Base-by-base conservation (phyloP, 2,329 filamentous ascomycete genomes). In the Pestalotiopsis sp. region DNA sequence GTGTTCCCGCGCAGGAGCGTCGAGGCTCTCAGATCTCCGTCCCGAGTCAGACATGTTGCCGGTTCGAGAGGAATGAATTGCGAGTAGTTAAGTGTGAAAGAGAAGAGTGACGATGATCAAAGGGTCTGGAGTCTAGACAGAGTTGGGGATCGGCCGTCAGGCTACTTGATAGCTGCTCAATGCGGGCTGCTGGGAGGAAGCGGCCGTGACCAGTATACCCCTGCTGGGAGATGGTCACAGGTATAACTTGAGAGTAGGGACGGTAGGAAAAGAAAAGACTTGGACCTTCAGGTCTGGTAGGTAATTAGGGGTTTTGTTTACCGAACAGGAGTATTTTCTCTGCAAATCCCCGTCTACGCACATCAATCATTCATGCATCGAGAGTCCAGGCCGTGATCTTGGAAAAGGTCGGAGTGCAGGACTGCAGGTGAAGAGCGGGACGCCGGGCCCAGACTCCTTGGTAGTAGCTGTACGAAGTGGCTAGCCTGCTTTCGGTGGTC, bases 1-100 rank as follows among this genome's bases (percentile, higher is more conserved):
- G 69, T 79, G 81, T 38, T 74, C 81, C 64, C 76, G 75, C 70
- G 73, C 71, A n/a, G 78, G 78, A 60, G 76, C 71, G 65, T 78
- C 77, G 23, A 79, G 74, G 69, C 76, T 79, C 25, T 72, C 71
- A 20, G 74, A 72, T 67, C 75, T 74, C 67, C 75, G 38, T 25
- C 61, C 73, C 69, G 74, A 70, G 67, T 70, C 68, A 45, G 77
- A 70, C 77, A 79, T 79, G 61, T 45, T 45, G 59, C 31, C n/a
- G 31, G 38, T 17, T 62, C 13, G 27, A 20, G 17, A 31, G 14
- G 20, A 36, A 31, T n/a, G 59, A 62, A 25, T 36, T 59, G n/a
- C 23, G 25, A 23, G 23, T 23, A 36, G 14, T 9, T 59, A 5
- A 7, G 23, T 13, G 23, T 13, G 57, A 7, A 17, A 36, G 23